Evolutionary conservation across 1,284 basidiomycete species (phyloP).

Genomic region (Cystobasidium slooffiae): DNA sequence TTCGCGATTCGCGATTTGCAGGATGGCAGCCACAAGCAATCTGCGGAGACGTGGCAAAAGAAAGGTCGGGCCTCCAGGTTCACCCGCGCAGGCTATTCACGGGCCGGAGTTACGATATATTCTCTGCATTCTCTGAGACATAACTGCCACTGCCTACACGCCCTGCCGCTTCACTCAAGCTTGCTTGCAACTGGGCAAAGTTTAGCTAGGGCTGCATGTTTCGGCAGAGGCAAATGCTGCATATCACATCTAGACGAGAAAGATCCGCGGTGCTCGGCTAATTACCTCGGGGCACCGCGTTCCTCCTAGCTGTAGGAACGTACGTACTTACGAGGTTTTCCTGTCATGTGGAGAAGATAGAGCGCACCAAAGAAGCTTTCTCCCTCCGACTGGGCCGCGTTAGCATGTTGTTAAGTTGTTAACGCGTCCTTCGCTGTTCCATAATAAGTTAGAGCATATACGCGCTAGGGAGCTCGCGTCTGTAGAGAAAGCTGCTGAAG

Average conservation of each 20-base stretch:
- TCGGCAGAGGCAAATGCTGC: not conserved
- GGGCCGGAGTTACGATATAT: not conserved
- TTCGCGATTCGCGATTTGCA: slow-evolving; percentile 2
- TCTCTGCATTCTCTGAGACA: not conserved
- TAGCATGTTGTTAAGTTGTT: too few species aligned
- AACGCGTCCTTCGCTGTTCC: too few species aligned
- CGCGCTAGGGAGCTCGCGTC: too few species aligned
- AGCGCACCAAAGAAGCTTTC: too few species aligned
- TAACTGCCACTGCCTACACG: not conserved
- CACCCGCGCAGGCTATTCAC: not conserved
- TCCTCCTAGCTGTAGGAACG: too few species aligned
- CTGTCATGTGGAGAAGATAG: not conserved
- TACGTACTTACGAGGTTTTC: too few species aligned
- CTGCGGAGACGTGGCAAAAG: slow-evolving; percentile 13
- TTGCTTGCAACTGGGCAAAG: too few species aligned
- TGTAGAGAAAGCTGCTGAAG: too few species aligned
- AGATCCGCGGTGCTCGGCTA: slow-evolving; percentile 4
- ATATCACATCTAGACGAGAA: not conserved
- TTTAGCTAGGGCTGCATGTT: not conserved
- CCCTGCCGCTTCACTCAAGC: too few species aligned
- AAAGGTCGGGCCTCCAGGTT: not conserved
- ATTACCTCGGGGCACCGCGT: not conserved
- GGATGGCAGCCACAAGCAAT: not conserved
- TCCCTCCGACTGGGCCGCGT: too few species aligned
- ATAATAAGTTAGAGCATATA: too few species aligned